A percentile compares a stretch with the other conserved stretches of the same genome.
phyloP scores from a whole-genome alignment of 805 yeast genomes.

The Myxozyma geophila region DNA sequence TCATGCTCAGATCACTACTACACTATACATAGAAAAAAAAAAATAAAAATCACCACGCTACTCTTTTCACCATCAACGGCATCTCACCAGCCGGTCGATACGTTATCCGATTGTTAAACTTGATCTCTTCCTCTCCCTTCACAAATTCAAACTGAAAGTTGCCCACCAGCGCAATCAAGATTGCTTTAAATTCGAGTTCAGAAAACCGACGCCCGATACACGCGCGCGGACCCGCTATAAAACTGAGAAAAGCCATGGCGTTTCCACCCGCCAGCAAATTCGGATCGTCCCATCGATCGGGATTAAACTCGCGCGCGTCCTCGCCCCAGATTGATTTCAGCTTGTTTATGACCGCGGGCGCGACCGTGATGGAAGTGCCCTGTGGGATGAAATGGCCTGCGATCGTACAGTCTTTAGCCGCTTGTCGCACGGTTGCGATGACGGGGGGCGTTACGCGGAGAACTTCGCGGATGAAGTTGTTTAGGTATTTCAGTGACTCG shows the following conservation, averaged over 20 bases:
- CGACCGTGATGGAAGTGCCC: conserved; percentile 20
- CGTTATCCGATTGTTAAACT: conserved; percentile 15
- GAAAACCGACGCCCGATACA: conserved; percentile 34
- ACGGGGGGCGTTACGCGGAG: conserved; percentile 31
- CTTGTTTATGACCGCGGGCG: conserved; percentile 17
- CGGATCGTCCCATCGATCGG: conserved; percentile 31
- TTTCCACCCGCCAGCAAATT: conserved; percentile 13
- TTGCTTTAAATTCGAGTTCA: conserved; percentile 27
- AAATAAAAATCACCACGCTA: conserved; percentile 8
- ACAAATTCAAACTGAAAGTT: conserved; percentile 11
- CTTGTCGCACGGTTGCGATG: conserved; percentile 21
- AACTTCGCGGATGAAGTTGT: conserved; percentile 29
- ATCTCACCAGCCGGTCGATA: conserved; percentile 22
- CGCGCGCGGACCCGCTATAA: conserved; percentile 30
- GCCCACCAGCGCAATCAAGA: conserved; percentile 24
- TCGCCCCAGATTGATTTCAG: conserved; percentile 28
- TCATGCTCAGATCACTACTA: too few species aligned
- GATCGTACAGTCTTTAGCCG: conserved; percentile 18
- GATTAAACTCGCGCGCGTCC: conserved; percentile 31
- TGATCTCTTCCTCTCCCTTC: conserved; percentile 13
- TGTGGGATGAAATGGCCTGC: conserved; percentile 24
- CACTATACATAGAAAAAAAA: neutral
- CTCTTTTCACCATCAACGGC: conserved; percentile 16
- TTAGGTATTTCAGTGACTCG: conserved; percentile 23
- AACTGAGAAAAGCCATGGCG: conserved; percentile 24